These are phyloP conservation scores for Sporothrix brunneoviolacea DNA, from an alignment of 2,329 filamentous ascomycete species.

Conservation along the genomic window DNA sequence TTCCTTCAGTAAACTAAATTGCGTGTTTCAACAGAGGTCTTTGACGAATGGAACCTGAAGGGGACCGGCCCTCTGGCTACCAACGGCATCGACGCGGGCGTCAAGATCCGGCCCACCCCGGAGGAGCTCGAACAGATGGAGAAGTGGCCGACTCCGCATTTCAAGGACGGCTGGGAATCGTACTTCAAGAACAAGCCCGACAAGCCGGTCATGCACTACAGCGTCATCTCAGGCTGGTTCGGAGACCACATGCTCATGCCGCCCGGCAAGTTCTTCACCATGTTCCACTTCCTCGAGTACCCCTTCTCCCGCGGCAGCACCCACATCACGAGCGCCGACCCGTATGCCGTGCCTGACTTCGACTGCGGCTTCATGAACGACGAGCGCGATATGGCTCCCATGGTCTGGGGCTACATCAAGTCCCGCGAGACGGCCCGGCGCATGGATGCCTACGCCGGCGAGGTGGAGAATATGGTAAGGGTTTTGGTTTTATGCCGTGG, in stretches of 20 bases:
- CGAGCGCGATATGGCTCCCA: conserved; percentile 75
- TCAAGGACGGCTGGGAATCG: conserved; percentile 67
- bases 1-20: neutral
- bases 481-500: neutral
- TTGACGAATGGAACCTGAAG: conserved; percentile 71
- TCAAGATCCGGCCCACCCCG: conserved; percentile 66
- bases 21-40: conserved; percentile 43
- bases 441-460: conserved; percentile 72
- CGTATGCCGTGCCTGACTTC: conserved; percentile 70
- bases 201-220: conserved; percentile 84
- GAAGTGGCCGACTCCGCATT: conserved; percentile 67
- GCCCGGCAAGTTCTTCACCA: conserved; percentile 72
- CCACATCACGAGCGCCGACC: conserved; percentile 64
- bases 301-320: conserved; percentile 67
- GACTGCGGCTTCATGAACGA: conserved; percentile 82
- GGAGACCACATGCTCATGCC: conserved; percentile 59
- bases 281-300: conserved; percentile 77
- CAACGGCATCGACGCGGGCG: conserved; percentile 73
- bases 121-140: conserved; percentile 63
- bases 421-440: conserved; percentile 71
- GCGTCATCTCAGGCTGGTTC: conserved; percentile 63
- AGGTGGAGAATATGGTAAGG: conserved; percentile 49
- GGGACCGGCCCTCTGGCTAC: conserved; percentile 72
- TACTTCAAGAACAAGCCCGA: conserved; percentile 82
- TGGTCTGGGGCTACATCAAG: conserved; percentile 82